These are phyloP conservation scores for Musa schizocarpa DNA, from an alignment of 176 grass and related monocot species.

Conservation along the genomic window DNA sequence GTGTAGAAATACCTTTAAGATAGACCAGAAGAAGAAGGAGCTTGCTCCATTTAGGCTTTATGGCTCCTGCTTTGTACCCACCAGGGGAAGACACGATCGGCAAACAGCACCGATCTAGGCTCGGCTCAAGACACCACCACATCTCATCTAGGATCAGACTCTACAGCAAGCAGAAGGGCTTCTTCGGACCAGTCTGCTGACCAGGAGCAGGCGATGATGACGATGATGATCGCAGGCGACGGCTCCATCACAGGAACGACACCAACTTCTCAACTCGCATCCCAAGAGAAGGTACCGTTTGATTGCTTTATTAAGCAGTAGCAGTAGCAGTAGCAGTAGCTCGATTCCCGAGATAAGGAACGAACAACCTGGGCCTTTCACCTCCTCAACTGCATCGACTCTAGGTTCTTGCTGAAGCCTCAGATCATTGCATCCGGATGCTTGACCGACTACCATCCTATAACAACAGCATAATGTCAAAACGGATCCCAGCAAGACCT, in stretches of 20 bases:
- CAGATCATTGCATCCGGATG: no score
- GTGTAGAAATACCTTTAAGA: background rate
- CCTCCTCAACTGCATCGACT: background rate
- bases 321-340: background rate
- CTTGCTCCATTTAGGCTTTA: background rate
- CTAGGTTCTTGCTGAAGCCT: no score
- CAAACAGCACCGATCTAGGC: slow-evolving; percentile 30
- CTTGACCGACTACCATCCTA: no score
- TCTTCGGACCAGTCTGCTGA: slow-evolving; percentile 28
- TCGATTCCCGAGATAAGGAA: background rate
- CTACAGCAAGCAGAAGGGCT: slow-evolving; percentile 33
- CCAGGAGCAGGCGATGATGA: slow-evolving; percentile 37
- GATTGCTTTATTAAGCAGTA: background rate
- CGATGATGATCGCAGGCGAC: slow-evolving; percentile 49
- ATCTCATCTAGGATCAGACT: slow-evolving; percentile 7
- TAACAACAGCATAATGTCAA: no score
- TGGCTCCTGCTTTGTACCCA: slow-evolving; percentile 9
- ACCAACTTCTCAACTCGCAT: slow-evolving; percentile 13
- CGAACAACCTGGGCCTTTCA: background rate
- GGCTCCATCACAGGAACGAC: slow-evolving; percentile 33
- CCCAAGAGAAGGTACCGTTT: slow-evolving; percentile 53
- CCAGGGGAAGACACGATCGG: slow-evolving; percentile 35
- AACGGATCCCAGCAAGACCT: no score
- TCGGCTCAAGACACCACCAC: background rate
- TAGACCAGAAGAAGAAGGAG: background rate